These are phyloP conservation scores for Trichomonascus vanleenenianus DNA, from an alignment of 805 yeast species.

Conservation along the genomic window DNA sequence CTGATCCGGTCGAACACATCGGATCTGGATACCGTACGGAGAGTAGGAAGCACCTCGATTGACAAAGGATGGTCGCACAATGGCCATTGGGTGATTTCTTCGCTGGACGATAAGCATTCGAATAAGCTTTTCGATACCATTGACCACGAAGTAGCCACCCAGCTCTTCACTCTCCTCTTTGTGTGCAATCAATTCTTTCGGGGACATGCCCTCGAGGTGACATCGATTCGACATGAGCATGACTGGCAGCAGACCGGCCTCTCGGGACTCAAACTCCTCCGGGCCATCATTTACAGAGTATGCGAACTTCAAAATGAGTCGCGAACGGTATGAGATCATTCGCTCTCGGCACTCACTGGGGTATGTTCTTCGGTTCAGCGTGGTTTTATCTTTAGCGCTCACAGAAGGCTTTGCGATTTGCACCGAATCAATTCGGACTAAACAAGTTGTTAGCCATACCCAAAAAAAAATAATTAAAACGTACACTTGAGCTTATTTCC, in stretches of 20 bases:
- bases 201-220: constrained; percentile 77
- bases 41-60: constrained; percentile 91
- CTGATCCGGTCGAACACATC: constrained; percentile 94
- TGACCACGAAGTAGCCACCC: constrained; percentile 93
- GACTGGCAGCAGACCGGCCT: constrained; percentile 84
- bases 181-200: constrained; percentile 64
- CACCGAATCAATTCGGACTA: constrained; percentile 81
- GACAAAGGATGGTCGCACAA: constrained; percentile 87
- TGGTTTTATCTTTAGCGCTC: constrained; percentile 58
- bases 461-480: constrained; percentile 9
- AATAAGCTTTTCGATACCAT: constrained; percentile 93
- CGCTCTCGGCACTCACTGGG: constrained; percentile 92
- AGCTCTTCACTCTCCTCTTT: constrained; percentile 92
- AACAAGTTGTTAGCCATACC: no score
- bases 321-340: constrained; percentile 71
- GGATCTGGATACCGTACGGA: constrained; percentile 84
- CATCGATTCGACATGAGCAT: constrained; percentile 91
- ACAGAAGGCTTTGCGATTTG: constrained; percentile 84
- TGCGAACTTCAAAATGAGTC: constrained; percentile 65
- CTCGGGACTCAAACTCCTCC: constrained; percentile 70
- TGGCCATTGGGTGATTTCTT: constrained; percentile 97
- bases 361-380: constrained; percentile 66
- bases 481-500: constrained; percentile 69
- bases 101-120: constrained; percentile 98
- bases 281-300: constrained; percentile 90